Evolutionary conservation across 148 eudicot genomes (phyloP), one percentile per base, ranked within the genome.

Genomic region (Rhododendron ferrugineum): DNA sequence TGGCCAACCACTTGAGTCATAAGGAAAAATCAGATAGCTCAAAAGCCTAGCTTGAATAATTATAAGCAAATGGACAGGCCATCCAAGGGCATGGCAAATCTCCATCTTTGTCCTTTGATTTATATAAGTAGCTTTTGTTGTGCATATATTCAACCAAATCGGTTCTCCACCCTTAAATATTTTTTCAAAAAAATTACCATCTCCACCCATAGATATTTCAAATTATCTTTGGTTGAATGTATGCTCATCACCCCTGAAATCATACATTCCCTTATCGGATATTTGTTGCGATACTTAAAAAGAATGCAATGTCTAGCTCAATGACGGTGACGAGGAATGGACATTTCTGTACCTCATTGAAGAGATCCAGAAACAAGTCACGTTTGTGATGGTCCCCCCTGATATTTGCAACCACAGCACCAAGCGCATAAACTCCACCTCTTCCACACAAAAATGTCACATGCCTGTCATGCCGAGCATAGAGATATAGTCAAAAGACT

Each of bases 381-480:
- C 91, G 82, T 83, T 87, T 90, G 37, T 78, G 85, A 79, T 88
- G 88, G 89, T 93, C 93, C 90, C 92, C 93, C 26, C 75, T 30
- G 44, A 88, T 87, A 82, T 87, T 89, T 36, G 92, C 86, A 28
- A 91, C 85, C 60, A 95, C 94, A 72, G 91, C 95, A 32, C 98
- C 98, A 44, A 93, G 89, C 1, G 96, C 94, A 73, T 90, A 93
- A 18, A 93, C 84, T 80, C 98, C 97, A 84, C 93, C 96, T 88
- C 87, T 91, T 68, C 98, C 96, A 66, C 92, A 89, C 80, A 95
- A 86, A 86, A 95, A 95, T 4, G 98, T 93, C 83, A 92, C 89
- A 52, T 93, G 89, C 87, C 98, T 93, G 91, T 73, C 50, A 23
- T 68, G 36, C 74, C 74, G 2, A 68, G 6, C 34, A 13, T 68